These are phyloP conservation scores for Silene coronaria DNA, from an alignment of 179 eudicot species.

Conservation along the genomic window DNA sequence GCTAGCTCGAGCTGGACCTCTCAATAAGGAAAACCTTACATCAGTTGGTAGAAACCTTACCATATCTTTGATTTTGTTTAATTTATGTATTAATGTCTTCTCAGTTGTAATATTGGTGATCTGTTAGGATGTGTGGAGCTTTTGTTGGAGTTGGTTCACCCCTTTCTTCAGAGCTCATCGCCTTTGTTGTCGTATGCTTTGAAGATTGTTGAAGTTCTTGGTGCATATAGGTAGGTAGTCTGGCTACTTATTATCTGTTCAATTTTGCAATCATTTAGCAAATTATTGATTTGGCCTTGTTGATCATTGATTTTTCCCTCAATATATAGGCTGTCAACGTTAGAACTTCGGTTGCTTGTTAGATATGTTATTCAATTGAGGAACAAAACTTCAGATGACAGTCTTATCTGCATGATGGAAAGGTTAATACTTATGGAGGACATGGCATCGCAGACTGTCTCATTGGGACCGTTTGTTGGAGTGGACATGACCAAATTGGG, in stretches of 20 bases:
- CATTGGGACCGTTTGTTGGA: conserved; percentile 92
- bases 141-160: conserved; percentile 82
- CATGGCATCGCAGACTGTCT: conserved; percentile 61
- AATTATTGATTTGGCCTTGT: background rate
- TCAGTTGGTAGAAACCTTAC: conserved; percentile 63
- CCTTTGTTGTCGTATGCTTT: conserved; percentile 71
- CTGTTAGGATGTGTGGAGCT: conserved; percentile 90
- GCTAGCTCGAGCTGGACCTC: conserved; percentile 87
- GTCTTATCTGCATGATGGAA: conserved; percentile 91
- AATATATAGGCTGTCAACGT: conserved; percentile 63
- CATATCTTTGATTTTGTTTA: conserved; percentile 1
- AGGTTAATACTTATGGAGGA: conserved; percentile 72
- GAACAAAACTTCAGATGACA: conserved; percentile 54
- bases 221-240: conserved; percentile 73
- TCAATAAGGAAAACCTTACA: conserved; percentile 94
- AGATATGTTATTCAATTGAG: conserved; percentile 83
- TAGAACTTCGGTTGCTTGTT: conserved; percentile 75
- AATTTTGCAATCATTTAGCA: background rate
- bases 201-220: conserved; percentile 85
- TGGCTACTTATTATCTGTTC: conserved; percentile 5
- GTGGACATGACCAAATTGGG: conserved; percentile 97
- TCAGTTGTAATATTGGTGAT: conserved; percentile 16
- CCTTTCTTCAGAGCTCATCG: conserved; percentile 77
- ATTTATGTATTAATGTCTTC: background rate
- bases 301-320: conserved; percentile 10